Evolutionary conservation across 1,284 basidiomycete genomes (phyloP).

Genomic region (Meira miltonrushii): DNA sequence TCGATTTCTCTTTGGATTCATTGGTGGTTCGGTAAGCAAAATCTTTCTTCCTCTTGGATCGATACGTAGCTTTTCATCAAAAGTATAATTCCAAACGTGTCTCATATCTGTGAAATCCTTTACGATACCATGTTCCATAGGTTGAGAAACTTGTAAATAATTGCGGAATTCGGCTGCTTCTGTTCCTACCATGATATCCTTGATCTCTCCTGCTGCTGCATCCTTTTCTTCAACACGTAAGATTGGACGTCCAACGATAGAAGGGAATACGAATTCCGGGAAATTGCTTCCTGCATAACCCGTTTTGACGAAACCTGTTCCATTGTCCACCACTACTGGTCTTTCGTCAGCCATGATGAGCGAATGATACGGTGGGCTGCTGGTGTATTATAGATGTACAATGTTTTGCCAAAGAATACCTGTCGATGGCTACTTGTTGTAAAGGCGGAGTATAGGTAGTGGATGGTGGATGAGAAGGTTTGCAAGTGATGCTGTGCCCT

Average conservation of each 20-base stretch:
- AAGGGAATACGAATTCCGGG: constrained; percentile 96
- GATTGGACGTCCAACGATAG: constrained; percentile 92
- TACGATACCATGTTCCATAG: constrained; percentile 98
- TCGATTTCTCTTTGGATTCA: constrained; percentile 93
- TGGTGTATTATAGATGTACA: not conserved
- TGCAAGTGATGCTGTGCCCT: not conserved
- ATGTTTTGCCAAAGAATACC: too few relatives aligned
- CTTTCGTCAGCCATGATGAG: constrained; percentile 51
- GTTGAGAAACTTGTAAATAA: constrained; percentile 92
- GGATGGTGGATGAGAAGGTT: not conserved
- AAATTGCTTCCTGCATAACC: constrained; percentile 89
- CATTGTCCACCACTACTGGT: constrained; percentile 92
- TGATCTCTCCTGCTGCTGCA: constrained; percentile 61
- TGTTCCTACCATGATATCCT: constrained; percentile 96
- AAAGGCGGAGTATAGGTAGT: not conserved
- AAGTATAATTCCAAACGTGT: constrained; percentile 96
- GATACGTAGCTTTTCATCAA: constrained; percentile 86
- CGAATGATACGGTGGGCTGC: not conserved
- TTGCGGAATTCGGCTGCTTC: constrained; percentile 89
- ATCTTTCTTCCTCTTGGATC: constrained; percentile 84
- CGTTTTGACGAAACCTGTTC: constrained; percentile 90
- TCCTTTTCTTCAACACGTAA: constrained; percentile 89
- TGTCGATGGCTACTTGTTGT: not conserved
- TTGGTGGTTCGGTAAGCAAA: constrained; percentile 95
- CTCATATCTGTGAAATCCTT: constrained; percentile 99